phyloP scores from a whole-genome alignment of 2,329 filamentous ascomycete genomes.

The Diaporthe ampelina region DNA sequence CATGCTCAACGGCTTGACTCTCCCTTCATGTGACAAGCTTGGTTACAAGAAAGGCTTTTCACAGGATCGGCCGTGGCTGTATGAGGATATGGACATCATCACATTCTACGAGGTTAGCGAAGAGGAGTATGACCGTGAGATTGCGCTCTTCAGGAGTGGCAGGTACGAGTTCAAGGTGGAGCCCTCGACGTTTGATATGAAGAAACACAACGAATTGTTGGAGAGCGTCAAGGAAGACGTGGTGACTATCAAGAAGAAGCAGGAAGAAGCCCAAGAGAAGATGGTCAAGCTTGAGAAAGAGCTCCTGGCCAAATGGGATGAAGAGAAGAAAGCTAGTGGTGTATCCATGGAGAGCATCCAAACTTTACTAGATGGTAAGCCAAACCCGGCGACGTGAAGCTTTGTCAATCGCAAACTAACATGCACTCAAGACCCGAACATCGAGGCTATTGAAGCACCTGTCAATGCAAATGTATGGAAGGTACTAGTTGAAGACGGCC shows the following conservation, averaged over 20 bases:
- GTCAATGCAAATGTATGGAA: conserved; percentile 69
- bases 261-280: conserved; percentile 60
- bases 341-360: conserved; percentile 64
- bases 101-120: conserved; percentile 68
- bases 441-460: conserved; percentile 54
- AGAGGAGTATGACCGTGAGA: conserved; percentile 62
- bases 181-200: conserved; percentile 67
- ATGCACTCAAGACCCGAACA: conserved; percentile 39
- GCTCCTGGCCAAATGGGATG: conserved; percentile 42
- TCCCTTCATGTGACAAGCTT: conserved; percentile 67
- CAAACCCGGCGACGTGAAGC: too few species aligned
- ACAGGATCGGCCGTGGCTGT: conserved; percentile 64
- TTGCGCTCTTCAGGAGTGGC: conserved; percentile 63
- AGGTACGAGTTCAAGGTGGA: conserved; percentile 66
- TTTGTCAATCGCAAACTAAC: background rate
- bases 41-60: conserved; percentile 65
- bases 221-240: conserved; percentile 62
- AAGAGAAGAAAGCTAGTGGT: conserved; percentile 49
- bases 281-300: conserved; percentile 40
- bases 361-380: conserved; percentile 59
- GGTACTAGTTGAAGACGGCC: conserved; percentile 58
- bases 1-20: conserved; percentile 66
- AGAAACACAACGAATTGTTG: conserved; percentile 64
- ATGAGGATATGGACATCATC: conserved; percentile 69
- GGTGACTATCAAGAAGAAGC: conserved; percentile 57